These are phyloP conservation scores for Colletotrichum sidae DNA, from an alignment of 2,329 filamentous ascomycete species.

Conservation along the genomic window DNA sequence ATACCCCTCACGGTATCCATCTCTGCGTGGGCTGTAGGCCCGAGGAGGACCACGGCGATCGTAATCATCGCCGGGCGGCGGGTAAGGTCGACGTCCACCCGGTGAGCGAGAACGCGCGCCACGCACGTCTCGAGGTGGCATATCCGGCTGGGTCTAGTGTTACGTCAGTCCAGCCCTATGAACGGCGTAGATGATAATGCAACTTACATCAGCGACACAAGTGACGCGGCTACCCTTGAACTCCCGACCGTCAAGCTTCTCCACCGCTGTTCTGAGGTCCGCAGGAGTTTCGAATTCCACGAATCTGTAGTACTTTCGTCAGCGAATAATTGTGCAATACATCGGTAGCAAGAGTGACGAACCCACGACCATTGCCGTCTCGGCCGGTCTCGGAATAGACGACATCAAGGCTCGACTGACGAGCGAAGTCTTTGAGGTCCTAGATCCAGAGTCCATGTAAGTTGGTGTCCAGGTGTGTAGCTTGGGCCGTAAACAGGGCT, in stretches of 20 bases:
- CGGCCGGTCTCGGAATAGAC: slow-evolving; percentile 97
- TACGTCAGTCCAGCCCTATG: slow-evolving; percentile 12
- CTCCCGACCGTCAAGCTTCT: slow-evolving; percentile 92
- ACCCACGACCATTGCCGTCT: slow-evolving; percentile 94
- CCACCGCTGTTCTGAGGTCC: slow-evolving; percentile 90
- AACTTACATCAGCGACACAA: slow-evolving; percentile 87
- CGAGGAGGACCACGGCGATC: slow-evolving; percentile 84
- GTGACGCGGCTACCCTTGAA: slow-evolving; percentile 91
- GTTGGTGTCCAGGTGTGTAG: slow-evolving; percentile 59
- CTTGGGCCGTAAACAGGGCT: slow-evolving; percentile 29
- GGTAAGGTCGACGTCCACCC: slow-evolving; percentile 72
- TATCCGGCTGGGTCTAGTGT: slow-evolving; percentile 80
- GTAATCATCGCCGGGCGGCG: slow-evolving; percentile 80
- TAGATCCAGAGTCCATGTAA: slow-evolving; percentile 87
- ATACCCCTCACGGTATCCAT: slow-evolving; percentile 76
- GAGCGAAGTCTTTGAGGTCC: slow-evolving; percentile 99
- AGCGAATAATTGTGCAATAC: not conserved
- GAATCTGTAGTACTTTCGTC: slow-evolving; percentile 69
- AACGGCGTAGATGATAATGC: not conserved
- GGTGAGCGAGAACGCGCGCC: slow-evolving; percentile 83
- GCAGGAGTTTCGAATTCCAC: slow-evolving; percentile 96
- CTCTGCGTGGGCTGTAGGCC: slow-evolving; percentile 85
- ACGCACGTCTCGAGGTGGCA: slow-evolving; percentile 74
- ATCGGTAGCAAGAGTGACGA: slow-evolving; percentile 51
- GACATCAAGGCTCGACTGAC: slow-evolving; percentile 95